Percentiles rank a stretch among this genome's conserved stretches.
Evolutionary conservation across 495 filamentous ascomycete genomes (phyloP).

Genomic region (Neurospora africana): DNA sequence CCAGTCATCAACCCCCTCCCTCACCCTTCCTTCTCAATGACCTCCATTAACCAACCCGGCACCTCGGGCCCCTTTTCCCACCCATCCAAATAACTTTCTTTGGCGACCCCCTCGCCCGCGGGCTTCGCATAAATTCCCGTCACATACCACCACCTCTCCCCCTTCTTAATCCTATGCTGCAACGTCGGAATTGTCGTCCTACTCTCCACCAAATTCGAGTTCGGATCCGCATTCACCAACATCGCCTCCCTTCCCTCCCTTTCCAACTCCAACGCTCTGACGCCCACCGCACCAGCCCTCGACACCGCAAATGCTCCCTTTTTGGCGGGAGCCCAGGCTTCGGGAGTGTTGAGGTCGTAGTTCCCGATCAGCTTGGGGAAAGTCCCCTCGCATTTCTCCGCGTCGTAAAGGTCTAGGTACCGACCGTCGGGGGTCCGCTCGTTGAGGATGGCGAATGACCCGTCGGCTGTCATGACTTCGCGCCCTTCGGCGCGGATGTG

Average conservation of each 20-base stretch:
- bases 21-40: conserved; percentile 22
- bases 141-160: conserved; percentile 39
- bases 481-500: conserved; percentile 42
- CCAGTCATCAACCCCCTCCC: background rate
- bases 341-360: conserved; percentile 42
- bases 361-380: conserved; percentile 42
- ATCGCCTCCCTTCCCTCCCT: conserved; percentile 36
- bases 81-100: conserved; percentile 35
- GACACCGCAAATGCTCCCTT: conserved; percentile 53
- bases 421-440: conserved; percentile 48
- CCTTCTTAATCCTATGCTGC: conserved; percentile 36
- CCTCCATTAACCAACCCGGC: conserved; percentile 43
- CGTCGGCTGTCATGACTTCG: conserved; percentile 57
- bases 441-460: conserved; percentile 59
- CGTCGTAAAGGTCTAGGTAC: conserved; percentile 43
- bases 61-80: conserved; percentile 45
- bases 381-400: conserved; percentile 34
- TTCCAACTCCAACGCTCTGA: conserved; percentile 44
- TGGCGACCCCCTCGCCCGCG: conserved; percentile 23
- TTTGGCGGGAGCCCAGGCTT: conserved; percentile 43
- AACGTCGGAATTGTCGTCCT: conserved; percentile 61
- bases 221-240: conserved; percentile 64
- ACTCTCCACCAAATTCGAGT: conserved; percentile 63
- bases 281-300: conserved; percentile 54
- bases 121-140: conserved; percentile 43